These are phyloP conservation scores for Ascomycota sp. DNA, from an alignment of 2,329 filamentous ascomycete species.

Conservation along the genomic window DNA sequence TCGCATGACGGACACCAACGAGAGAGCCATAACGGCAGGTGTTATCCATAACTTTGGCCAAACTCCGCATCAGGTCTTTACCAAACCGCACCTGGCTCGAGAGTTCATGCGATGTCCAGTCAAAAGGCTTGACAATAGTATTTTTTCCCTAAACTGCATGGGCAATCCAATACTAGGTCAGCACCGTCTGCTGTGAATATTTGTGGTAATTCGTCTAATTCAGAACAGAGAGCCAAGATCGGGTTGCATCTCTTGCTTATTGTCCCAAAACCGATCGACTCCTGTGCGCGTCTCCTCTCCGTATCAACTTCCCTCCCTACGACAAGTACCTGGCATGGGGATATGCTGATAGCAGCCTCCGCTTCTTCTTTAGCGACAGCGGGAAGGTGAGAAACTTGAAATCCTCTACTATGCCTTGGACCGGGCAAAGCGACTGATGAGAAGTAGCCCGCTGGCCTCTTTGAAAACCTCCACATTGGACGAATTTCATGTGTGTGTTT, in stretches of 20 bases:
- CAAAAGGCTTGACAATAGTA: constrained; percentile 53
- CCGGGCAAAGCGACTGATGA: constrained; percentile 7
- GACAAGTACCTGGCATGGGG: constrained; percentile 94
- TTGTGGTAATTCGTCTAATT: neutral
- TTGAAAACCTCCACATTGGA: constrained; percentile 81
- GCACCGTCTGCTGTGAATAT: constrained; percentile 1
- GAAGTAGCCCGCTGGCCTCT: constrained; percentile 47
- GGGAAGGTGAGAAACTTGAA: constrained; percentile 32
- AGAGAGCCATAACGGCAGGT: constrained; percentile 70
- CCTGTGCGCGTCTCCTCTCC: constrained; percentile 62
- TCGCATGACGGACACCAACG: constrained; percentile 67
- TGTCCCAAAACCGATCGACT: constrained; percentile 61
- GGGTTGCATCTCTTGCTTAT: constrained; percentile 58
- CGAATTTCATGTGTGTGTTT: constrained; percentile 69
- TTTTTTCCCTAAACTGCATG: constrained; percentile 53
- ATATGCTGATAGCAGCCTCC: constrained; percentile 75
- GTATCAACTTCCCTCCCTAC: constrained; percentile 73
- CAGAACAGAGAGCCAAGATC: constrained; percentile 41
- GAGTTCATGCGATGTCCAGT: constrained; percentile 43
- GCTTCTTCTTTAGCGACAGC: constrained; percentile 71
- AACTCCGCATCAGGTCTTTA: constrained; percentile 86
- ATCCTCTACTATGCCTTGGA: neutral
- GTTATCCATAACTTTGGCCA: constrained; percentile 98
- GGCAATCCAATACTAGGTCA: constrained; percentile 54
- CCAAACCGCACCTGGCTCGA: constrained; percentile 52